Percentiles rank a stretch among this genome's conserved stretches.
Evolutionary conservation across 495 filamentous ascomycete genomes (phyloP).

Genomic region (Hypoxylon subgilvum): DNA sequence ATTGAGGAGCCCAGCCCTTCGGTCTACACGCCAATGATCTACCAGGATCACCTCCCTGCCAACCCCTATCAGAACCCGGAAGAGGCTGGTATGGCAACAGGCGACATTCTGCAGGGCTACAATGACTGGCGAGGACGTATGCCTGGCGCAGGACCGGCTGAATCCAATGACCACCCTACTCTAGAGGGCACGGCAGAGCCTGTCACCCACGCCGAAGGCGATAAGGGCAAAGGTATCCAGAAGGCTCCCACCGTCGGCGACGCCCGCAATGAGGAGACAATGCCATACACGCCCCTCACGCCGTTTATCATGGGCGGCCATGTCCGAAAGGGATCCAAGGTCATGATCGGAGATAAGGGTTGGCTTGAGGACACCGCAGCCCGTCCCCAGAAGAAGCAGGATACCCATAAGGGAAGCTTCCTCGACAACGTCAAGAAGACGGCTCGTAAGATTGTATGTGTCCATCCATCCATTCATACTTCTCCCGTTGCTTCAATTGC

Average conservation of each 20-base stretch:
- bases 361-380: conserved; percentile 54
- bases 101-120: conserved; percentile 23
- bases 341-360: conserved; percentile 52
- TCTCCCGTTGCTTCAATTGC: background rate
- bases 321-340: conserved; percentile 40
- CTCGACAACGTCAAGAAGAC: conserved; percentile 49
- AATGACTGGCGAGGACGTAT: conserved; percentile 6
- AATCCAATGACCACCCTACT: background rate
- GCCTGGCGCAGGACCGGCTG: background rate
- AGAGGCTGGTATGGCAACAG: background rate
- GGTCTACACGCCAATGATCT: conserved; percentile 10
- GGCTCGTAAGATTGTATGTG: conserved; percentile 52
- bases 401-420: conserved; percentile 40
- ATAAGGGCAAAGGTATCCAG: background rate
- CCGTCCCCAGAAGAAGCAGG: conserved; percentile 16
- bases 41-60: background rate
- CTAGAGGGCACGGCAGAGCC: background rate
- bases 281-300: conserved; percentile 35
- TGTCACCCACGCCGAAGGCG: no score
- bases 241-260: background rate
- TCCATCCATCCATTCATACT: background rate
- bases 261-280: background rate
- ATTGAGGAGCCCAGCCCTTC: conserved; percentile 4
- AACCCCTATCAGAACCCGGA: background rate
- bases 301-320: conserved; percentile 25